These are phyloP conservation scores for Hypericum androsaemum DNA, from an alignment of 345 rosid genomes.

Conservation along the genomic window DNA sequence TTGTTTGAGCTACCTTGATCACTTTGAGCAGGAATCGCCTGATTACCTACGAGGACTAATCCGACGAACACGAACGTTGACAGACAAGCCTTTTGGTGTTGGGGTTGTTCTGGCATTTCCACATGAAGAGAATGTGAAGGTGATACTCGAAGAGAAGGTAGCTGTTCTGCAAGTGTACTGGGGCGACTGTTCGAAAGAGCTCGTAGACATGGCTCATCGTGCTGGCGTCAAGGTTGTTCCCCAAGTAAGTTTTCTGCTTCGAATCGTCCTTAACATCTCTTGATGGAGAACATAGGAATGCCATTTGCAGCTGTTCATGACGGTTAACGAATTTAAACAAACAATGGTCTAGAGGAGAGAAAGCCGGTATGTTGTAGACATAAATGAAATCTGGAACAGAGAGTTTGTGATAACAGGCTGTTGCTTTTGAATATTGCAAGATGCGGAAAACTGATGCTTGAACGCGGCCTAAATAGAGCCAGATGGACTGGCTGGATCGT, in stretches of 20 bases:
- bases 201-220: constrained; percentile 46
- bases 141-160: constrained; percentile 62
- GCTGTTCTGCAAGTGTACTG: constrained; percentile 71
- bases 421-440: too few species aligned
- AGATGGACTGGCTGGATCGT: too few species aligned
- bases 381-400: too few species aligned
- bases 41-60: constrained; percentile 52
- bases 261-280: background rate
- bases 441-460: too few species aligned
- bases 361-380: too few species aligned
- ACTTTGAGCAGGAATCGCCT: constrained; percentile 48
- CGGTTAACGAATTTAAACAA: too few species aligned
- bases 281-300: too few species aligned
- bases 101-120: constrained; percentile 74
- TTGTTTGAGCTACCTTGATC: too few species aligned
- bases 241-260: constrained; percentile 37
- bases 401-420: too few species aligned
- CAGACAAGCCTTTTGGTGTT: constrained; percentile 70
- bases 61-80: constrained; percentile 54
- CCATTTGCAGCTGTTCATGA: too few species aligned
- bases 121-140: constrained; percentile 54
- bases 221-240: constrained; percentile 73
- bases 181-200: constrained; percentile 69
- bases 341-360: too few species aligned
- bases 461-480: too few species aligned